Conservation (phyloP, 1,284 basidiomycete genomes). For the Ustilago tritici region DNA sequence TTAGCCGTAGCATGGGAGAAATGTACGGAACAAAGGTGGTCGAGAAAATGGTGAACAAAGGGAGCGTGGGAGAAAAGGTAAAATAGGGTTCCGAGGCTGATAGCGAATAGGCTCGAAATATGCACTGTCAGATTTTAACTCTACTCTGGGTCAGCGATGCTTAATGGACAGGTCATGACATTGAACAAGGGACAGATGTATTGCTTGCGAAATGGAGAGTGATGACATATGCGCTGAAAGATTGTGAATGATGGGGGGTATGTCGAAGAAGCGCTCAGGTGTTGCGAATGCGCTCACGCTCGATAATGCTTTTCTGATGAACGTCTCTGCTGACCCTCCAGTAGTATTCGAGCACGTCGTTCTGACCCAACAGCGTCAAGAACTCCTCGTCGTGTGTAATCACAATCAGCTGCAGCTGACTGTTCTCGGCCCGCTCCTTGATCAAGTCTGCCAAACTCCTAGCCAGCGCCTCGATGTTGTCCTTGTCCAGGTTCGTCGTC, state of each 20-base stretch:
- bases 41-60: no score
- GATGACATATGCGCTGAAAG: background rate
- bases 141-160: no score
- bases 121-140: no score
- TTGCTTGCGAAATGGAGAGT: background rate
- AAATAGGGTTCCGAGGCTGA: no score
- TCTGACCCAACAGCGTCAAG: slow-evolving; percentile 58
- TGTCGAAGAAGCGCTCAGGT: slow-evolving; percentile 2
- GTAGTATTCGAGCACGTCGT: slow-evolving; percentile 64
- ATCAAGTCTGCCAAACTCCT: slow-evolving; percentile 82
- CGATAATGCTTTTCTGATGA: slow-evolving; percentile 58
- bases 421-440: slow-evolving; percentile 73
- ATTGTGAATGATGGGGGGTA: background rate
- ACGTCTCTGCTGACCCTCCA: slow-evolving; percentile 65
- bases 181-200: background rate
- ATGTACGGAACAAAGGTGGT: no score
- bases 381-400: slow-evolving; percentile 74
- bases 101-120: no score
- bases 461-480: slow-evolving; percentile 95
- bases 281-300: slow-evolving; percentile 48
- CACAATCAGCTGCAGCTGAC: slow-evolving; percentile 96
- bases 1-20: no score
- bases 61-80: no score
- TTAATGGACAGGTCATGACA: background rate
- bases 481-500: slow-evolving; percentile 94